A percentile compares a stretch with the other conserved stretches of the same genome.
phyloP scores from a whole-genome alignment of 2,329 filamentous ascomycete species.

The Phialocephala subalpina region DNA sequence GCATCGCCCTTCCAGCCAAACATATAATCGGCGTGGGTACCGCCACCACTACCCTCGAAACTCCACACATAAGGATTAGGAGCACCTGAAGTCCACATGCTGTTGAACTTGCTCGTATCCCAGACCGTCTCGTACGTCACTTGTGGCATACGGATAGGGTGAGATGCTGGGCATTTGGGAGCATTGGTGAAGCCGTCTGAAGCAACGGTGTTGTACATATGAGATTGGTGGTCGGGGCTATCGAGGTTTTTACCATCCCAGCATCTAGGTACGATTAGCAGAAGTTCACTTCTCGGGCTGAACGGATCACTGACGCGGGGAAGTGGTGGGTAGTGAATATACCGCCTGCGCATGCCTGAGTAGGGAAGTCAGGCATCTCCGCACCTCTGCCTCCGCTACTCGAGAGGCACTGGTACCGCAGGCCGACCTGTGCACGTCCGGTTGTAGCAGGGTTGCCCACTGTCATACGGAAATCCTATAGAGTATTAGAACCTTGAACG shows the following conservation, averaged over 20 bases:
- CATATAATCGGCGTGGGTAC: conserved; percentile 60
- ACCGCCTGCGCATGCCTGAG: conserved; percentile 40
- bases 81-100: conserved; percentile 53
- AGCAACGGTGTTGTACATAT: conserved; percentile 40
- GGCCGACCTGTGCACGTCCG: conserved; percentile 17
- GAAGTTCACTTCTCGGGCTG: not conserved
- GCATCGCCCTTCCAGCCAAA: conserved; percentile 60
- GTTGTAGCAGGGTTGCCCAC: conserved; percentile 27
- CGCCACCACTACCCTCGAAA: conserved; percentile 52
- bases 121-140: conserved; percentile 58
- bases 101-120: conserved; percentile 51
- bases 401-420: conserved; percentile 27
- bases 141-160: conserved; percentile 56
- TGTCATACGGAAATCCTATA: conserved; percentile 35
- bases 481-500: conserved; percentile 13
- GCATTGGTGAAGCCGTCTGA: conserved; percentile 30
- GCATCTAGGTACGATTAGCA: conserved; percentile 27
- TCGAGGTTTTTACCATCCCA: conserved; percentile 33
- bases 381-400: conserved; percentile 21
- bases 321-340: conserved; percentile 46
- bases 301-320: conserved; percentile 27
- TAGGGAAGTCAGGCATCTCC: conserved; percentile 25
- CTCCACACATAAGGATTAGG: conserved; percentile 53
- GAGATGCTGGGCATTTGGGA: conserved; percentile 37
- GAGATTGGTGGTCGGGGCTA: conserved; percentile 32